These are phyloP conservation scores for Clavulina sp. DNA, from an alignment of 768 basidiomycete species.

Conservation along the genomic window DNA sequence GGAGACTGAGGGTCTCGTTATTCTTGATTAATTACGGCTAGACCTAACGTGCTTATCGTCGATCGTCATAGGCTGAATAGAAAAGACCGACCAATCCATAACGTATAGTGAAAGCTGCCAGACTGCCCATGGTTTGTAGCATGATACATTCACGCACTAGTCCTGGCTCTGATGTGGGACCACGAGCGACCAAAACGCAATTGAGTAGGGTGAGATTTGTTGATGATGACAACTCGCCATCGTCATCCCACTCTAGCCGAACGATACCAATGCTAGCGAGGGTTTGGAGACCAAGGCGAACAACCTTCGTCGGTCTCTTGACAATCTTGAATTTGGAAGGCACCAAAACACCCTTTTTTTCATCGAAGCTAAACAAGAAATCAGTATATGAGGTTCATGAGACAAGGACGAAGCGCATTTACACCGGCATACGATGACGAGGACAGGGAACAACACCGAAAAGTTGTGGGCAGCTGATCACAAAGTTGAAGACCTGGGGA, in stretches of 20 bases:
- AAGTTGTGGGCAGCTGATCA: constrained; percentile 85
- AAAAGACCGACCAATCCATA: constrained; percentile 81
- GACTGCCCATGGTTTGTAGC: constrained; percentile 63
- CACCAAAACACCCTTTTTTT: not conserved
- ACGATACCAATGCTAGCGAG: constrained; percentile 51
- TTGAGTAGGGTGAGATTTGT: constrained; percentile 91
- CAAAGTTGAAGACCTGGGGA: constrained; percentile 95
- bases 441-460: constrained; percentile 91
- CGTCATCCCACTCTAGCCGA: constrained; percentile 25
- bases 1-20: not conserved
- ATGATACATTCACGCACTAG: constrained; percentile 57
- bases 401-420: constrained; percentile 14
- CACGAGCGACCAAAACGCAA: constrained; percentile 57
- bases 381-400: not conserved
- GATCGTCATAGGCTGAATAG: constrained; percentile 87
- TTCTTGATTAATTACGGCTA: not conserved
- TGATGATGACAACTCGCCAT: constrained; percentile 45
- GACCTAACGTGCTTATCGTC: constrained; percentile 36
- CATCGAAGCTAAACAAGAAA: not conserved
- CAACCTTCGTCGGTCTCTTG: constrained; percentile 32
- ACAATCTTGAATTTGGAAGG: constrained; percentile 39
- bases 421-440: constrained; percentile 84
- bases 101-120: constrained; percentile 66
- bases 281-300: constrained; percentile 26
- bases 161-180: constrained; percentile 70